A percentile compares a stretch with the other conserved stretches of the same genome.
phyloP scores from a whole-genome alignment of 1,139 yeast species.

The Pichia sp. region DNA sequence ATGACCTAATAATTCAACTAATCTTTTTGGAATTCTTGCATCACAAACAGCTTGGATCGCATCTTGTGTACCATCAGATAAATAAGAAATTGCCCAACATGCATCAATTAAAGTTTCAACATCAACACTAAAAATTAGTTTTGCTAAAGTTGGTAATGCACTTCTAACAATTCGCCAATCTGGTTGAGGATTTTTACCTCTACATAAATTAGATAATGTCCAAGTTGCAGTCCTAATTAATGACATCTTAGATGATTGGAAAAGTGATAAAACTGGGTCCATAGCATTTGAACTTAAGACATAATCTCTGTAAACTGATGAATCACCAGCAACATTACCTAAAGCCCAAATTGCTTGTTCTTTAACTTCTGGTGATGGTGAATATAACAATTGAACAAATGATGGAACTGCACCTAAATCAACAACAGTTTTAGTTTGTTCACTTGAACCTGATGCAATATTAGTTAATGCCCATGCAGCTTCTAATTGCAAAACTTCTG shows the following conservation, averaged over 20 bases:
- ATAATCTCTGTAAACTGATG: conserved; percentile 80
- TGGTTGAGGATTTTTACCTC: conserved; percentile 96
- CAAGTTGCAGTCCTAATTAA: conserved; percentile 95
- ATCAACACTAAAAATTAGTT: conserved; percentile 83
- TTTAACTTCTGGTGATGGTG: conserved; percentile 83
- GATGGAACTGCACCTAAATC: conserved; percentile 91
- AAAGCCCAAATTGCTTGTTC: conserved; percentile 99
- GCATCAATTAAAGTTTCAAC: conserved; percentile 94
- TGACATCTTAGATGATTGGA: conserved; percentile 77
- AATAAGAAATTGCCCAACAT: conserved; percentile 96
- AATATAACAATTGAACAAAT: conserved; percentile 74
- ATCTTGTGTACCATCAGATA: conserved; percentile 87
- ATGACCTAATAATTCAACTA: conserved; percentile 83
- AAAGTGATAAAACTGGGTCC: conserved; percentile 76
- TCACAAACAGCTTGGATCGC: conserved; percentile 97
- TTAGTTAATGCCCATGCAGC: conserved; percentile 99
- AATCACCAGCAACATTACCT: conserved; percentile 98
- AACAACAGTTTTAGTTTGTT: conserved; percentile 85
- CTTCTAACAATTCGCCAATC: conserved; percentile 83
- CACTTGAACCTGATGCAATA: conserved; percentile 92
- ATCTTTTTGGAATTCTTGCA: conserved; percentile 89
- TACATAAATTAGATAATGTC: conserved; percentile 93
- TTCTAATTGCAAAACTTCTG: conserved; percentile 87
- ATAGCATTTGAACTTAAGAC: conserved; percentile 83
- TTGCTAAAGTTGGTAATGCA: conserved; percentile 89